These are phyloP conservation scores for Dactylellina sp. DNA, from an alignment of 2,329 filamentous ascomycete species.

Conservation along the genomic window DNA sequence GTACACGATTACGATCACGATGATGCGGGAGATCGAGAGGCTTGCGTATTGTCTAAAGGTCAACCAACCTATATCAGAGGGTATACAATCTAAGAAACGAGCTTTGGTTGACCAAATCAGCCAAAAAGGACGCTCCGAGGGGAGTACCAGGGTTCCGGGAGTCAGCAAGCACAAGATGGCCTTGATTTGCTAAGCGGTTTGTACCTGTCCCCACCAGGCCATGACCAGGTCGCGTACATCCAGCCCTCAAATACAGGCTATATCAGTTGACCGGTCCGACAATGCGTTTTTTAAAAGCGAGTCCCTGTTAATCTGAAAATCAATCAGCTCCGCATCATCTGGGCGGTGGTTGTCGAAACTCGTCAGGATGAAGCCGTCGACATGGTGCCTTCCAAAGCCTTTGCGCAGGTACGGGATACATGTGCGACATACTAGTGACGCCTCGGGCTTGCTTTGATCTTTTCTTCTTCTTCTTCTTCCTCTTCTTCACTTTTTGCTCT, in stretches of 20 bases:
- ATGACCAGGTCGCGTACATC: slow-evolving; percentile 42
- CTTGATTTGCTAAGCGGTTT: slow-evolving; percentile 44
- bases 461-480: too few species aligned
- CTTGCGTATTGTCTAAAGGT: neutral
- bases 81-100: slow-evolving; percentile 35
- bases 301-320: slow-evolving; percentile 46
- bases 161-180: slow-evolving; percentile 41
- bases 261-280: slow-evolving; percentile 55
- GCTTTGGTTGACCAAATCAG: slow-evolving; percentile 52
- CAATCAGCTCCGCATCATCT: slow-evolving; percentile 13
- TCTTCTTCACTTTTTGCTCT: neutral
- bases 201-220: slow-evolving; percentile 39
- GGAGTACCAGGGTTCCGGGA: slow-evolving; percentile 55
- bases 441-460: neutral
- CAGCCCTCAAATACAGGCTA: slow-evolving; percentile 50
- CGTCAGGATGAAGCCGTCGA: slow-evolving; percentile 25
- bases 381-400: slow-evolving; percentile 29
- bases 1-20: slow-evolving; percentile 2
- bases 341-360: neutral
- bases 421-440: slow-evolving; percentile 33
- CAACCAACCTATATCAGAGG: slow-evolving; percentile 23
- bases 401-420: slow-evolving; percentile 44
- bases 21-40: neutral
- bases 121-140: slow-evolving; percentile 56
- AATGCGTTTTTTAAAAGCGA: slow-evolving; percentile 54